phyloP scores from a whole-genome alignment of 2,329 filamentous ascomycete species.

The Boeremia lycopersici region DNA sequence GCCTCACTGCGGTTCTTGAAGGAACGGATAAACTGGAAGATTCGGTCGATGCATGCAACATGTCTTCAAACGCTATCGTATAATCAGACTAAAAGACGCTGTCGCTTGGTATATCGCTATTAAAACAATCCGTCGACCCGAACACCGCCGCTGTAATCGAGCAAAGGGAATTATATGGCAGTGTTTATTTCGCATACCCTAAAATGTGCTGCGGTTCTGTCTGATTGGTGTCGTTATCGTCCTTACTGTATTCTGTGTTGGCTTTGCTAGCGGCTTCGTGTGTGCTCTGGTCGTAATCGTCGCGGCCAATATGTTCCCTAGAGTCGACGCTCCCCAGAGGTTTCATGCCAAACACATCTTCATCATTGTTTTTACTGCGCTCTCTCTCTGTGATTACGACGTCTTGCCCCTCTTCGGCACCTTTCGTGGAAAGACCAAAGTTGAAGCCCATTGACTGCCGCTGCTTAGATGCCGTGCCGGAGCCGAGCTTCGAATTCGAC shows the following conservation, averaged over 20 bases:
- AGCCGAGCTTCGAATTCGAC: slow-evolving; percentile 12
- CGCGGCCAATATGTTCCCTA: slow-evolving; percentile 14
- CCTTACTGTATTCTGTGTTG: slow-evolving; percentile 23
- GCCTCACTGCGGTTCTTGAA: neutral
- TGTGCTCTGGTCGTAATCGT: slow-evolving; percentile 5
- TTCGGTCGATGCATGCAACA: neutral
- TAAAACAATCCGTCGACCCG: neutral
- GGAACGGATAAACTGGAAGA: neutral
- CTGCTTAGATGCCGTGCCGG: slow-evolving; percentile 8
- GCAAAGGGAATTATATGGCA: neutral
- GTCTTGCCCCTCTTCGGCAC: slow-evolving; percentile 11
- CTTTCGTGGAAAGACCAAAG: slow-evolving; percentile 17
- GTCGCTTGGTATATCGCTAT: slow-evolving; percentile 3
- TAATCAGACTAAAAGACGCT: neutral
- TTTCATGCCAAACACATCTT: slow-evolving; percentile 25
- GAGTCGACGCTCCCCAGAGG: slow-evolving; percentile 23
- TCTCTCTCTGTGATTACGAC: slow-evolving; percentile 16
- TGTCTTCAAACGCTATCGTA: neutral
- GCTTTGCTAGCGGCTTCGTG: slow-evolving; percentile 16
- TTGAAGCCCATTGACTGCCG: slow-evolving; percentile 16
- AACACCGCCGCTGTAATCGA: neutral
- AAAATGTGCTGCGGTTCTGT: slow-evolving; percentile 24
- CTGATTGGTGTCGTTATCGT: slow-evolving; percentile 9
- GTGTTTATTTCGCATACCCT: neutral
- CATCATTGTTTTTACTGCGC: slow-evolving; percentile 5